Evolutionary conservation across 176 grass and related monocot species (phyloP).

Genomic region (Tillandsia fasciculata): DNA sequence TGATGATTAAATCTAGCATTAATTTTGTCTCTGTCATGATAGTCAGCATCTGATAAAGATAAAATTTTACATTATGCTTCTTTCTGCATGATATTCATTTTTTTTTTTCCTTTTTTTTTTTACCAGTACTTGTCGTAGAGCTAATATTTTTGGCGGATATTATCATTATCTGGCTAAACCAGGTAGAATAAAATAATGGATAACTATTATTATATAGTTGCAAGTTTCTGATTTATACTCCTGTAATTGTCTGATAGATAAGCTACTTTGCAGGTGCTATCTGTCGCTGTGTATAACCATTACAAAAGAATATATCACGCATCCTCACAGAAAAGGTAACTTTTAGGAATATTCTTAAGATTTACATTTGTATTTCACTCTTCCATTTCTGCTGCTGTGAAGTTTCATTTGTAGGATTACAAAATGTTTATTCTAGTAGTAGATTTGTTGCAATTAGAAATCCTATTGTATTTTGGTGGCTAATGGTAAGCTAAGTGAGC

Average conservation of each 20-base stretch:
- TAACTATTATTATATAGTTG: too few species aligned
- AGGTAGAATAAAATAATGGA: background rate
- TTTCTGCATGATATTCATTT: too few species aligned
- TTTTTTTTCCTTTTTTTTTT: too few species aligned
- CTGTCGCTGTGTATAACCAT: conserved; percentile 97
- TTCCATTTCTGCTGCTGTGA: background rate
- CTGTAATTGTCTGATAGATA: background rate
- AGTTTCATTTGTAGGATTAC: too few species aligned
- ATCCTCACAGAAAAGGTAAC: conserved; percentile 81
- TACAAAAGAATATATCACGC: conserved; percentile 95
- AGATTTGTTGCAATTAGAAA: background rate
- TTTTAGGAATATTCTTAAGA: background rate
- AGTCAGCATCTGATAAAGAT: too few species aligned
- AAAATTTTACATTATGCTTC: too few species aligned
- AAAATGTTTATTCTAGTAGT: background rate
- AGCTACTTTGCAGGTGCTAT: conserved; percentile 63
- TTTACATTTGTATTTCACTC: background rate
- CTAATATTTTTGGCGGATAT: background rate
- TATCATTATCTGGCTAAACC: background rate
- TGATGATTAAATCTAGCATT: too few species aligned
- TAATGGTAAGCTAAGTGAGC: conserved; percentile 3
- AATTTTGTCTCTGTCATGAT: too few species aligned
- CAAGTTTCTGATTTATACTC: background rate
- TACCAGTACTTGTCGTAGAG: too few species aligned
- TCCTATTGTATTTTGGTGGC: background rate